phyloP scores from a whole-genome alignment of 768 basidiomycete species.

The Galerina sulciceps region DNA sequence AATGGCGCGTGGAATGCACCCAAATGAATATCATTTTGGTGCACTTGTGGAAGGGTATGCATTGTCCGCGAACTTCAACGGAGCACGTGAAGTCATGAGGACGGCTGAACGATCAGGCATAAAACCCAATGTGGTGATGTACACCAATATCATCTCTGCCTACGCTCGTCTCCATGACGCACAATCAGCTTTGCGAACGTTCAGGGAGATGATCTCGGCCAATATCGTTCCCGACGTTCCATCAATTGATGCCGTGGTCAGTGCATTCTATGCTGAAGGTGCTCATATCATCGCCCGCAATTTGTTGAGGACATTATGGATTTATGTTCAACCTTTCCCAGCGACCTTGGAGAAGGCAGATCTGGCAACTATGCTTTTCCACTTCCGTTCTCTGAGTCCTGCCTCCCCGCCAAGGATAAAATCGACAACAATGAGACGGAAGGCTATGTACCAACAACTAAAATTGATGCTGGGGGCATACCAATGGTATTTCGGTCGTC shows the following conservation, averaged over 20 bases:
- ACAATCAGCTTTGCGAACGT: slow-evolving; percentile 53
- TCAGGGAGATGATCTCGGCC: slow-evolving; percentile 62
- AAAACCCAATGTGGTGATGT: slow-evolving; percentile 66
- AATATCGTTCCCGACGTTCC: slow-evolving; percentile 73
- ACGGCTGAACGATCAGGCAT: slow-evolving; percentile 54
- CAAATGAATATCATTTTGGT: slow-evolving; percentile 72
- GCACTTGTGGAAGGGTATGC: slow-evolving; percentile 80
- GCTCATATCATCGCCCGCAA: slow-evolving; percentile 52
- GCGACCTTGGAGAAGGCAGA: slow-evolving; percentile 44
- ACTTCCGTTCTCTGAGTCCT: slow-evolving; percentile 49
- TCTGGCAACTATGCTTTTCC: slow-evolving; percentile 47
- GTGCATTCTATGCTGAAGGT: slow-evolving; percentile 67
- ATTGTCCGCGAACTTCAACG: slow-evolving; percentile 57
- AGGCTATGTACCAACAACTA: slow-evolving; percentile 16
- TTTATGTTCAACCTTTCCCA: slow-evolving; percentile 65
- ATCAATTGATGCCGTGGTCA: slow-evolving; percentile 71
- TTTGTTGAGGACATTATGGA: slow-evolving; percentile 67
- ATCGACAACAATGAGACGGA: slow-evolving; percentile 9
- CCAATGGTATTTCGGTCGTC: slow-evolving; percentile 11
- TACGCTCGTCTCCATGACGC: slow-evolving; percentile 66
- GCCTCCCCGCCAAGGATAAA: slow-evolving; percentile 1
- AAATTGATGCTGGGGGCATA: slow-evolving; percentile 15
- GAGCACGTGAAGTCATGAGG: slow-evolving; percentile 60
- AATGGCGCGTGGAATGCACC: slow-evolving; percentile 69
- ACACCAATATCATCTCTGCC: slow-evolving; percentile 78